Base-by-base conservation (phyloP, 106 monocot genomes). In the Phalaenopsis aphrodite region DNA sequence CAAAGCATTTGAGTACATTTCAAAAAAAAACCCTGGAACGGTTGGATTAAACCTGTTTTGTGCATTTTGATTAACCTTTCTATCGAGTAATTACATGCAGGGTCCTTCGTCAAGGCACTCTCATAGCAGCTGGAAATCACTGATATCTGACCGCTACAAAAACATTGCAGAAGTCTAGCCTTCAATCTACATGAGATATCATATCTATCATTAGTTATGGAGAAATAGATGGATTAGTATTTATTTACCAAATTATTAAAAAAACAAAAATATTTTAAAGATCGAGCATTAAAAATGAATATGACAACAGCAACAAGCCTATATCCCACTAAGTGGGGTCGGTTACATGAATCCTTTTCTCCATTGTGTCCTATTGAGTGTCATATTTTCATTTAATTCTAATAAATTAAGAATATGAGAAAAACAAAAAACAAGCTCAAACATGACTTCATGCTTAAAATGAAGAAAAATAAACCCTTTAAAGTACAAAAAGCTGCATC, bases 11-110 rank as follows among this genome's bases (percentile, higher is more conserved):
- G 18, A n/a, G 18, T 42, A 43, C 43, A 74, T 66, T 19, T 68
- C 41, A 48, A 72, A 16, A 23, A 42, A 18, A 45, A 45, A 77
- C 55, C 2, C 45, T 75, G 2, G 21, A 5, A 78, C 41, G 24
- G 47, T 41, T 16, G 66, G 16, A 19, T 8, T 83, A 83, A 76
- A 91, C 91, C 91, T 77, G 41, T 80, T 86, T 80, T 88, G 47
- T 86, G 88, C 84, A 93, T 91, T 79, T 61, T 90, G 84, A 89
- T 87, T 73, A 93, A 86, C 79, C 83, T 85, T 77, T 90, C 88
- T 78, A 91, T 41, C 1, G 93, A 87, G 77, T 84, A 78, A 56
- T 41, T 83, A 76, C 89, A 89, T 12, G 87, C 81, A 71, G 93
- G 90, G 79, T 93, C 89, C 79, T 82, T 86, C 66, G 9, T 83